Conservation (phyloP, 2,329 filamentous ascomycete genomes). For the Alternaria sp. region DNA sequence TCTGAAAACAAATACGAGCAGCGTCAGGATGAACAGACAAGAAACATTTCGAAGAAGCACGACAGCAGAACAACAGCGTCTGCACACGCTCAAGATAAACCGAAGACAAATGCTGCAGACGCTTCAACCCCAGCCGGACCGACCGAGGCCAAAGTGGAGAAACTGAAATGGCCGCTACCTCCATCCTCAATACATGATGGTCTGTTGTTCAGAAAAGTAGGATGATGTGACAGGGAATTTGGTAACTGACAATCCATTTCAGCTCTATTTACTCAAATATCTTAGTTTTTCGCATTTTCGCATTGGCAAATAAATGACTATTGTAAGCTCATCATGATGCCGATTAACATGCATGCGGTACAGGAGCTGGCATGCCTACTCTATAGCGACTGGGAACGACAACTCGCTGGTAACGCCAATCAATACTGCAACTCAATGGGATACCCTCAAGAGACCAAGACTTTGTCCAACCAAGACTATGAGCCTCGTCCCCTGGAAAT, state of each 20-base stretch:
- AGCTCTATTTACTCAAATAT: background rate
- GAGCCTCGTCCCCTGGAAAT: constrained; percentile 37
- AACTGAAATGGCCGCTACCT: constrained; percentile 6
- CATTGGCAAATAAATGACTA: background rate
- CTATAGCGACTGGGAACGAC: background rate
- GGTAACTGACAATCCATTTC: background rate
- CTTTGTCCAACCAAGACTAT: background rate
- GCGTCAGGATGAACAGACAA: background rate
- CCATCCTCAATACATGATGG: constrained; percentile 17
- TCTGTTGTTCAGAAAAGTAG: constrained; percentile 15
- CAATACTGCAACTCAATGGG: background rate
- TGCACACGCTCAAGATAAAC: background rate
- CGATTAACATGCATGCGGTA: background rate
- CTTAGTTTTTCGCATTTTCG: background rate
- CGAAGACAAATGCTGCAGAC: background rate
- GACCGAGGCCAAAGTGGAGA: background rate
- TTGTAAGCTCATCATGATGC: background rate
- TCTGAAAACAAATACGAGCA: background rate
- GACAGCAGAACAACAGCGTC: background rate
- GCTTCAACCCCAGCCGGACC: background rate
- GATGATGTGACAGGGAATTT: background rate
- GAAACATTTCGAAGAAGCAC: background rate
- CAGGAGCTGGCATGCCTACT: background rate
- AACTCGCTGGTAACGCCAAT: constrained; percentile 3
- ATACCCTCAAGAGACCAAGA: background rate